These are phyloP conservation scores for Pseudodiploospora longispora DNA, from an alignment of 2,329 filamentous ascomycete species.

Conservation along the genomic window DNA sequence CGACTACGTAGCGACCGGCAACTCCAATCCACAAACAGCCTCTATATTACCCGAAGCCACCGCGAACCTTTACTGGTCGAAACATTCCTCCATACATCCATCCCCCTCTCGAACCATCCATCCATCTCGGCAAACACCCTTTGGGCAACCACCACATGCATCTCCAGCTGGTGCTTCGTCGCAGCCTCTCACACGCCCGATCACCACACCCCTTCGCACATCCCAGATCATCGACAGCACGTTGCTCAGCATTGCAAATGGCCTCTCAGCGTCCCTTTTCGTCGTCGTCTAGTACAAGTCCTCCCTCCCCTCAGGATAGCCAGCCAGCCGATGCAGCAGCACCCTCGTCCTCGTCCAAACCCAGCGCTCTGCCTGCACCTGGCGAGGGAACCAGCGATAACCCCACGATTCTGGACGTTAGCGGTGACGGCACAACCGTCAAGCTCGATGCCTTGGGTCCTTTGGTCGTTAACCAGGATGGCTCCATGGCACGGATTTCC, in stretches of 20 bases:
- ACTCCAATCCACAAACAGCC: no score
- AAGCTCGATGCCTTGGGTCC: conserved; percentile 63
- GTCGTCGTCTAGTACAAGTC: background rate
- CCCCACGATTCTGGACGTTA: conserved; percentile 24
- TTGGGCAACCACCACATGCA: no score
- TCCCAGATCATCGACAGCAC: no score
- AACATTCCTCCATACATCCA: no score
- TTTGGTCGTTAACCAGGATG: conserved; percentile 66
- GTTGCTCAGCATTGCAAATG: background rate
- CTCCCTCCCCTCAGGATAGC: conserved; percentile 1
- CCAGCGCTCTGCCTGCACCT: conserved; percentile 19
- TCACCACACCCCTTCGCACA: background rate
- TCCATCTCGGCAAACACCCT: no score
- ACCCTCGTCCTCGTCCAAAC: conserved; percentile 6
- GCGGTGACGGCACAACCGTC: conserved; percentile 29
- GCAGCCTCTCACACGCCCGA: conserved; percentile 1
- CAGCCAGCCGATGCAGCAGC: background rate
- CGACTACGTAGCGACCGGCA: no score
- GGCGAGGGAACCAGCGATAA: conserved; percentile 10
- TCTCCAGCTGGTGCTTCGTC: conserved; percentile 5
- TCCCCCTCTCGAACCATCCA: no score
- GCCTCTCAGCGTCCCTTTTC: background rate
- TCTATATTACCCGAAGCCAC: no score
- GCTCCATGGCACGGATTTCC: conserved; percentile 59
- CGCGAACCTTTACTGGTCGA: no score